Base-by-base conservation (phyloP, 257 asterid species). In the Scutellaria galericulata region DNA sequence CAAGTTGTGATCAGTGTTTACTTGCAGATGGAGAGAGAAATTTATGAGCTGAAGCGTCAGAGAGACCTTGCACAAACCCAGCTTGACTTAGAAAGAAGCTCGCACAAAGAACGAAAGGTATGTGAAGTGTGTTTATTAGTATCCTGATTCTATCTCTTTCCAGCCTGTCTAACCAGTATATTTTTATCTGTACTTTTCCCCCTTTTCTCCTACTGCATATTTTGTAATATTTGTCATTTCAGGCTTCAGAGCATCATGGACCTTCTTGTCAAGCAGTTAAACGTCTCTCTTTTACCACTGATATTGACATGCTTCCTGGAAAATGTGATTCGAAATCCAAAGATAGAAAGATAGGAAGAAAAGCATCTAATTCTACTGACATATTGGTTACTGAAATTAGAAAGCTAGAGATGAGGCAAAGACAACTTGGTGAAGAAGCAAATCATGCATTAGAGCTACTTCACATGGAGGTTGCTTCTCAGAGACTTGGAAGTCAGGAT, bases 401-500 rank as follows among this genome's bases (percentile, higher is more conserved):
- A 74, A 95, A 90, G 75, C 85, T 95, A 73, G 97, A 92, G 81
- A 83, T 84, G 83, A 83, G 94, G 73, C 98, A 88, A 77, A 87
- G 86, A 78, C 97, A 92, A 83, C 95, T 95, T 46, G 99, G 99
- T 7, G 91, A 92, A 27, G 98, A 95, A 85, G 99, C 98, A 66
- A 95, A 83, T 56, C 96, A 77, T 64, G 97, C 99, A 69, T 81
- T 95, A 24, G 98, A 95, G 70, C 89, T 95, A 44, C 97, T 95
- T 71, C 97, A 91, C 80, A 92, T 90, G 77, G 99, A 95, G 81
- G 92, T 95, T 62, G 75, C 93, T 72, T 81, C 98, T 15, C 98
- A 90, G 78, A 85, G 83, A 75, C 77, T 74, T 51, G 99, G 97
- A 47, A 77, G 84, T 76, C 88, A 78, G 70, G 96, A 86, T 56